Evolutionary conservation across 768 basidiomycete genomes (phyloP).

Genomic region (Coprinellus aureogranulatus): DNA sequence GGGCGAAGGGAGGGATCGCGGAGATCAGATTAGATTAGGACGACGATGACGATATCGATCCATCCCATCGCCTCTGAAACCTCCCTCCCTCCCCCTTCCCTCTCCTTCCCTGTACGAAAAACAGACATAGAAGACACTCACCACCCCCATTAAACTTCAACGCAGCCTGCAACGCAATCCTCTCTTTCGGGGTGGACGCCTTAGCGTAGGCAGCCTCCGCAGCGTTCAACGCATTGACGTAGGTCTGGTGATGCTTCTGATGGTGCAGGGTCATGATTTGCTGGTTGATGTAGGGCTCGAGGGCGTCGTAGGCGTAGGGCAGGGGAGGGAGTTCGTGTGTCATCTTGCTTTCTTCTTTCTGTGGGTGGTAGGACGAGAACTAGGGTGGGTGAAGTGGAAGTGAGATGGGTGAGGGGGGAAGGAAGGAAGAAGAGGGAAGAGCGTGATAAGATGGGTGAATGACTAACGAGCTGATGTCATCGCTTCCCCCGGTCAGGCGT

Average conservation of each 20-base stretch:
- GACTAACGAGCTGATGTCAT: too few relatives aligned
- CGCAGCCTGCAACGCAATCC: constrained; percentile 85
- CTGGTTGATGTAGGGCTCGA: constrained; percentile 89
- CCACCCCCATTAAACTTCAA: constrained; percentile 97
- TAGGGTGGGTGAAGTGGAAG: too few relatives aligned
- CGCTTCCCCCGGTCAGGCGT: too few relatives aligned
- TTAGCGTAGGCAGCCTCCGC: constrained; percentile 77
- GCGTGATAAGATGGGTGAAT: too few relatives aligned
- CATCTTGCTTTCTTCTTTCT: background rate
- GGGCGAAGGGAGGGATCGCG: background rate
- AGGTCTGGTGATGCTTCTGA: constrained; percentile 93
- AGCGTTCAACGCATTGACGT: constrained; percentile 88
- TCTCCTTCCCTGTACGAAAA: constrained; percentile 58
- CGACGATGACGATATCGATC: constrained; percentile 60
- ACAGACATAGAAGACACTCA: constrained; percentile 31
- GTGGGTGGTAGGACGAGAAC: too few relatives aligned
- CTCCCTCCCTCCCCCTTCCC: too few relatives aligned
- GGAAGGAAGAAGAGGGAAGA: too few relatives aligned
- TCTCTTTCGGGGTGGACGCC: constrained; percentile 66
- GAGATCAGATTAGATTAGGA: background rate
- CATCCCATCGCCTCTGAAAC: too few relatives aligned
- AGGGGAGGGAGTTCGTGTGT: constrained; percentile 63
- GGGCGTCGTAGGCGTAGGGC: constrained; percentile 80
- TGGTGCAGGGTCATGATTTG: constrained; percentile 97
- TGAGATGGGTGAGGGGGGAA: too few relatives aligned